phyloP scores from a whole-genome alignment of 176 grass and related monocot species.

The Triticum aestivum region IWGSC_CS_RefSeq_v2.1 NC_057797.1:602343618-602344117 shows the following conservation, averaged over 20 bases:
- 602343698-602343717: background rate
- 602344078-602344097: no score
- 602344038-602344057: background rate
- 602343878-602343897: background rate
- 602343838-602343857: background rate
- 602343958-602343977: background rate
- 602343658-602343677: background rate
- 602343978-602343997: background rate
- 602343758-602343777: slow-evolving; percentile 11
- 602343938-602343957: background rate
- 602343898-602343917: background rate
- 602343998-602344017: background rate
- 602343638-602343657: background rate
- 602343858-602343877: background rate
- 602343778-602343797: background rate
- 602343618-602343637: background rate
- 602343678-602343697: background rate
- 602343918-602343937: background rate
- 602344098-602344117: no score
- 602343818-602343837: background rate
- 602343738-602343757: background rate
- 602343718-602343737: background rate
- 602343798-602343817: background rate
- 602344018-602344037: background rate
- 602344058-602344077: background rate